Evolutionary conservation across 768 basidiomycete genomes (phyloP).

Genomic region (Pleurotus tuber-regium): DNA sequence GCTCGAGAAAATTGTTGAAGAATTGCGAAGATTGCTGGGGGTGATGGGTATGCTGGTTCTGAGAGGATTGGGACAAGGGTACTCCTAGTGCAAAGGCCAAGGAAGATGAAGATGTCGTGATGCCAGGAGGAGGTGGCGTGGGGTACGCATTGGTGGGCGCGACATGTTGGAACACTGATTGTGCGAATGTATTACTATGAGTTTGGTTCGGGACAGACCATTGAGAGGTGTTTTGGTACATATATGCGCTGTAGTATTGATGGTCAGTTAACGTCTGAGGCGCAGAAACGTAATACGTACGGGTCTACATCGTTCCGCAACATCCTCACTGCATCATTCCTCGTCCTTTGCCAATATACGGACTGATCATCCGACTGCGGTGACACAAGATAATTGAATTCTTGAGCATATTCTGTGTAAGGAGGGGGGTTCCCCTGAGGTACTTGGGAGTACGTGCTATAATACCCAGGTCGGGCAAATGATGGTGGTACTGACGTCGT

Average conservation of each 20-base stretch:
- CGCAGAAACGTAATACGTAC: constrained; percentile 32
- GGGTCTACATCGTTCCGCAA: constrained; percentile 50
- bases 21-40: constrained; percentile 62
- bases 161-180: constrained; percentile 62
- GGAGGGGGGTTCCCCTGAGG: constrained; percentile 35
- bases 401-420: constrained; percentile 68
- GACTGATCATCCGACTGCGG: constrained; percentile 43
- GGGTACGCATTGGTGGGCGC: constrained; percentile 65
- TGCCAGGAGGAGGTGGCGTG: constrained; percentile 66
- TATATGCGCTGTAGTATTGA: constrained; percentile 33
- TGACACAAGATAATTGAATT: constrained; percentile 55
- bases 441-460: constrained; percentile 33
- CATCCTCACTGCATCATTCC: constrained; percentile 60
- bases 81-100: constrained; percentile 70
- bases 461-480: constrained; percentile 58
- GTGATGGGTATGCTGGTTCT: constrained; percentile 29
- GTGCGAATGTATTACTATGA: constrained; percentile 60
- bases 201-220: constrained; percentile 39
- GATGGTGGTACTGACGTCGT: constrained; percentile 59
- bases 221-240: constrained; percentile 38
- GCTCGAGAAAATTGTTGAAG: constrained; percentile 64
- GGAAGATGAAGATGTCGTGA: constrained; percentile 68
- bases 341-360: constrained; percentile 62
- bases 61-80: constrained; percentile 25
- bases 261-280: background rate